A percentile compares a stretch with the other conserved stretches of the same genome.
These are phyloP conservation scores for Dendrobium catenatum DNA, from an alignment of 106 monocot genomes.

Conservation along the genomic window DNA sequence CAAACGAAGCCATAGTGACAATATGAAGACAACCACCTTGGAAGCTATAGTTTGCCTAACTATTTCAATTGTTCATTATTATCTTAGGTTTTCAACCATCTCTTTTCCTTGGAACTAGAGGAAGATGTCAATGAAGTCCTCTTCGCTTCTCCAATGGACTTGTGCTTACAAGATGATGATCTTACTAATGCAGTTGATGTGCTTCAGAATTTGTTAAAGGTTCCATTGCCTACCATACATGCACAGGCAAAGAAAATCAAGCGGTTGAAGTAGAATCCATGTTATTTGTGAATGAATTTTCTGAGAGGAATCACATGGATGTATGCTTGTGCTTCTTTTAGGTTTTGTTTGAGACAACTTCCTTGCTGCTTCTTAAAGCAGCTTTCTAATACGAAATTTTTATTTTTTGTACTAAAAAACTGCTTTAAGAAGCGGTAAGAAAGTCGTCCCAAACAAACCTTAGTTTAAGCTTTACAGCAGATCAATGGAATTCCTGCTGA, in stretches of 20 bases:
- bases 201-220: conserved; percentile 41
- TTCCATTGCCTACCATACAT: conserved; percentile 26
- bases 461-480: no score
- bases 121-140: conserved; percentile 91
- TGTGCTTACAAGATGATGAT: conserved; percentile 15
- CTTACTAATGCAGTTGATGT: conserved; percentile 17
- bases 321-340: not conserved
- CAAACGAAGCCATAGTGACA: not conserved
- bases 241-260: conserved; percentile 31
- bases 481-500: not conserved
- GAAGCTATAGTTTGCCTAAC: not conserved
- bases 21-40: not conserved
- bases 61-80: not conserved
- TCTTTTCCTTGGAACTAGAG: conserved; percentile 75
- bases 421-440: no score
- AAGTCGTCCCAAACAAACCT: no score
- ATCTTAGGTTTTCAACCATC: conserved; percentile 51
- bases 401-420: no score
- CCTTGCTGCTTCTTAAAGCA: no score
- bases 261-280: conserved; percentile 33
- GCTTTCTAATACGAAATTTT: no score
- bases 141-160: conserved; percentile 37
- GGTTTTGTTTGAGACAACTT: no score
- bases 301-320: not conserved
- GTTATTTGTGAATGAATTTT: not conserved